Percentiles rank a stretch among this genome's conserved stretches.
phyloP scores from a whole-genome alignment of 192 early-diverging fungal genomes.

The Haplosporangium gracile region DNA sequence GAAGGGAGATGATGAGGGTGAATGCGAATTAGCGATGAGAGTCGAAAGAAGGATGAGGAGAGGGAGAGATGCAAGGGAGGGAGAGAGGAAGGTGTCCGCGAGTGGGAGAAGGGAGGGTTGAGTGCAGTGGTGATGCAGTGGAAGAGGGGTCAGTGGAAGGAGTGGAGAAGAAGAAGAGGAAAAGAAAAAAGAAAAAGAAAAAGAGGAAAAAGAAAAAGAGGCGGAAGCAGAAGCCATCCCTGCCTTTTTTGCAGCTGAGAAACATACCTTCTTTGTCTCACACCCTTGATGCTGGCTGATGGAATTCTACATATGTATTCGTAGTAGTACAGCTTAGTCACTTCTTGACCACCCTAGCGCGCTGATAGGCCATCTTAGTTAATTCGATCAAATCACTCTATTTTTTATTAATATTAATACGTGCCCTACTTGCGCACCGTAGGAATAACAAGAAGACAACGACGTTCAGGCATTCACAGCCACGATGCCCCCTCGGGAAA shows the following conservation, averaged over 20 bases:
- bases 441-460: background rate
- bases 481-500: constrained; percentile 14
- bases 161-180: background rate
- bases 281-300: background rate
- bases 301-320: background rate
- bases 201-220: background rate
- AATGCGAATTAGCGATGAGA: background rate
- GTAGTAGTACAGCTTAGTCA: background rate
- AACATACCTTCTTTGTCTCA: constrained; percentile 2
- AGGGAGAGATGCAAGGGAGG: constrained; percentile 5
- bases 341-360: background rate
- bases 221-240: background rate
- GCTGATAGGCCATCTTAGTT: too few relatives aligned
- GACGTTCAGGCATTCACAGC: constrained; percentile 21
- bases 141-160: background rate
- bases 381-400: background rate
- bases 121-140: background rate
- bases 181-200: background rate
- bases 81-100: background rate
- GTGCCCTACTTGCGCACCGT: background rate
- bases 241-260: background rate
- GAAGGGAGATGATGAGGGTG: background rate
- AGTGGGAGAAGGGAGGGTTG: constrained; percentile 5
- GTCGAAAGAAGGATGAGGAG: background rate
- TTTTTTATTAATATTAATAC: constrained; percentile 5